A percentile compares a stretch with the other conserved stretches of the same genome.
Conservation (phyloP, 2,329 filamentous ascomycete species). For the Trichophyton schoenleinii region DNA sequence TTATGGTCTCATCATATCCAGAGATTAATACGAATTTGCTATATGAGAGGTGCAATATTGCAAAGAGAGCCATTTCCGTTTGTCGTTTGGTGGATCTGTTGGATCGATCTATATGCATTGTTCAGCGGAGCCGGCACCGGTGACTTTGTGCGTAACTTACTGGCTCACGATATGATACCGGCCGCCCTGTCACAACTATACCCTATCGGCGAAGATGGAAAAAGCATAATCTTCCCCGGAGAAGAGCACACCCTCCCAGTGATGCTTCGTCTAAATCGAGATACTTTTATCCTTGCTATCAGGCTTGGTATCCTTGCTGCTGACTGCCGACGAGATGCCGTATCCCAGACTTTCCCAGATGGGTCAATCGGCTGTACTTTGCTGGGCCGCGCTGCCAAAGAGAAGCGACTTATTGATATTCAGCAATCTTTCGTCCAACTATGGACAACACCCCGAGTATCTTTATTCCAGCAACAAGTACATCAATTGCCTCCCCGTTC, state of each 20-base stretch:
- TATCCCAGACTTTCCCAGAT: slow-evolving; percentile 12
- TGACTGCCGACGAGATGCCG: slow-evolving; percentile 28
- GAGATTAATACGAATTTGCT: slow-evolving; percentile 39
- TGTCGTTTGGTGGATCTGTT: slow-evolving; percentile 43
- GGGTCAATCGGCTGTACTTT: slow-evolving; percentile 8
- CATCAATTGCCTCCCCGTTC: slow-evolving; percentile 25
- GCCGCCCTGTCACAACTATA: slow-evolving; percentile 27
- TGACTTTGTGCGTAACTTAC: slow-evolving; percentile 37
- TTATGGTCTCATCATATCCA: slow-evolving; percentile 45
- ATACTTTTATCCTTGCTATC: slow-evolving; percentile 34
- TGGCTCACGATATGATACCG: slow-evolving; percentile 39
- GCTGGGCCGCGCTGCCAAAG: slow-evolving; percentile 17
- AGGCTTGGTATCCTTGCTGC: slow-evolving; percentile 34
- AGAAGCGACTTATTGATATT: slow-evolving; percentile 25
- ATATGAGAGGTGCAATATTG: slow-evolving; percentile 36
- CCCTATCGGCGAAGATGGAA: slow-evolving; percentile 23
- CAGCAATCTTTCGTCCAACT: slow-evolving; percentile 27
- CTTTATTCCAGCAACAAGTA: slow-evolving; percentile 25
- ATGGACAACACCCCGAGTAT: slow-evolving; percentile 28
- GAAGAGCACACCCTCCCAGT: slow-evolving; percentile 28
- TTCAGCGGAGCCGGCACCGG: slow-evolving; percentile 41
- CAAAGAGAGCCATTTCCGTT: slow-evolving; percentile 37
- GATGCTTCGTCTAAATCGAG: slow-evolving; percentile 35
- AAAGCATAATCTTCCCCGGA: slow-evolving; percentile 26
- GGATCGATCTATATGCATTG: slow-evolving; percentile 44